Base-by-base conservation (phyloP, 2,329 filamentous ascomycete species). In the Xylaria sp. region DNA sequence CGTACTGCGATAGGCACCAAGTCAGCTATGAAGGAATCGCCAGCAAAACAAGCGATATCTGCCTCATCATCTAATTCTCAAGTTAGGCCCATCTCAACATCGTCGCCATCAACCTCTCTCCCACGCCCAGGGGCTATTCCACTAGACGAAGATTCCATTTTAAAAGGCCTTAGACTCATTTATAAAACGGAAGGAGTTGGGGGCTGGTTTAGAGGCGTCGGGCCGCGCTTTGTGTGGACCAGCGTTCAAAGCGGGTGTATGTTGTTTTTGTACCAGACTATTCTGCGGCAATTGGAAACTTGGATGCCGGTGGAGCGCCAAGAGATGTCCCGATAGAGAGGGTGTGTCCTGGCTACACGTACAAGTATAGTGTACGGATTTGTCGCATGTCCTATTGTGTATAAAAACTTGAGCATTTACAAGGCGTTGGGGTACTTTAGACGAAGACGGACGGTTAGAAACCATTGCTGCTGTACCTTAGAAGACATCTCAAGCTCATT, bases 211-310 rank as follows among this genome's bases (percentile, higher is more conserved):
- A 89, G 96, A 66, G 96, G 96, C 30, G 95, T 99, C 1, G 95
- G 95, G 0, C 96, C 96, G 1, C 89, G 96, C 62, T 91, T 91
- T 65, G 93, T 98, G 15, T 99, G 96, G 96, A 99, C 96, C 25
- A 97, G 95, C 76, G 93, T 98, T 66, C 96, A 99, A 83, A 97
- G 93, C 76, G 93, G 94, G 48, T 97, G 93, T 72, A 98, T 98
- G 95, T 84, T 98, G 78, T 94, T 98, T 74, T 84, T 97, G 79
- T 98, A 98, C 80, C 95, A 98, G 82, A 91, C 90, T 68, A 84
- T 98, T 64, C 82, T 98, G 77, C 90, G 91, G 75, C 89, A 90
- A 80, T 86, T 98, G 72, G 91, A 94, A 65, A 73, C 80, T 46
- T 81, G 82, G 77, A 71, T 82, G 66, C 82, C 82, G 12, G 20